phyloP scores from a whole-genome alignment of 352 stramenopile species.

The Peronospora farinosa region DNA sequence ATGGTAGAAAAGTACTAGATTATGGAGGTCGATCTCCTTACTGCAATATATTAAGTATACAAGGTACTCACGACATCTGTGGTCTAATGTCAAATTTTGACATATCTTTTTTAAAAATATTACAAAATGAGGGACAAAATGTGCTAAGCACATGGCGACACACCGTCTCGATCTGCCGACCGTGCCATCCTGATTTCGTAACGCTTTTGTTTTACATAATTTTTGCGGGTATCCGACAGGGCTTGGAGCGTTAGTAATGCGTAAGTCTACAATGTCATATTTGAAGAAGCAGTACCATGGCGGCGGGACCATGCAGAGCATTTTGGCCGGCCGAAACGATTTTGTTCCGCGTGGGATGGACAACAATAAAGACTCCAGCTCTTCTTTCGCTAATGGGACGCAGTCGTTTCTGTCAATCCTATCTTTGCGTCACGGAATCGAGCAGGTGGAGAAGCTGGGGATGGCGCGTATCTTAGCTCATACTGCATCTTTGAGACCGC shows the following conservation, averaged over 20 bases:
- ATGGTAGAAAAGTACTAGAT: background rate
- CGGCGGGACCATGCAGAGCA: conserved; percentile 55
- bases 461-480: conserved; percentile 49
- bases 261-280: conserved; percentile 29
- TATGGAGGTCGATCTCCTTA: background rate
- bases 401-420: conserved; percentile 64
- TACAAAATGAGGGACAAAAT: too few relatives aligned
- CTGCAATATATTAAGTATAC: background rate
- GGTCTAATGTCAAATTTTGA: background rate
- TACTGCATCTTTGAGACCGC: conserved; percentile 34
- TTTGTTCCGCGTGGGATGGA: conserved; percentile 28
- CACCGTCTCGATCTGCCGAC: conserved; percentile 48
- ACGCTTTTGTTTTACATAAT: conserved; percentile 82
- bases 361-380: conserved; percentile 8
- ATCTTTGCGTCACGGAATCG: conserved; percentile 46
- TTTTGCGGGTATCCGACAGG: conserved; percentile 72
- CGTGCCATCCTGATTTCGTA: conserved; percentile 51
- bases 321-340: conserved; percentile 43
- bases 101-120: background rate
- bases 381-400: conserved; percentile 55
- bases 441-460: conserved; percentile 34
- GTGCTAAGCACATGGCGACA: conserved; percentile 56
- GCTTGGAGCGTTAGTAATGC: conserved; percentile 52
- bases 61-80: background rate
- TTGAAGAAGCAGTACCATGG: conserved; percentile 60